phyloP scores from a whole-genome alignment of 768 basidiomycete species.

The Mycena alexandri region DNA sequence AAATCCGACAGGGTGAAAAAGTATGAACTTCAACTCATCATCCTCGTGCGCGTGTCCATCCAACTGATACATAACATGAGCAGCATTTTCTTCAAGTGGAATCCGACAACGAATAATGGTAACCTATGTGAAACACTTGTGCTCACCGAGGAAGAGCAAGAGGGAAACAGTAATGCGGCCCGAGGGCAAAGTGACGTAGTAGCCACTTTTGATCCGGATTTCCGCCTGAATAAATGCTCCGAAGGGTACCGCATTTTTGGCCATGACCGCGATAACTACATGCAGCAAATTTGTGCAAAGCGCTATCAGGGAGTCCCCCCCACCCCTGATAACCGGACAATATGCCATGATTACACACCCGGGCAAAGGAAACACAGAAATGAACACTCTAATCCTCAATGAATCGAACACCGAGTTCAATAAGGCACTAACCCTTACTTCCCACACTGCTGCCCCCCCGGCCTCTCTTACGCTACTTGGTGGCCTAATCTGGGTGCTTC shows the following conservation, averaged over 20 bases:
- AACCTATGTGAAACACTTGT: too few species aligned
- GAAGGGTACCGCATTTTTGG: not conserved
- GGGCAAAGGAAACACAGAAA: not conserved
- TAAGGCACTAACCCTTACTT: not conserved
- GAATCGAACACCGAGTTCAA: not conserved
- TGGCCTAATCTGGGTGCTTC: slow-evolving; percentile 1
- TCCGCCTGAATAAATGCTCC: not conserved
- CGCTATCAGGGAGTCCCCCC: not conserved
- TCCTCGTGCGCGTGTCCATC: too few species aligned
- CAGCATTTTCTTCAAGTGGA: too few species aligned
- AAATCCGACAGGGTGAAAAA: too few species aligned
- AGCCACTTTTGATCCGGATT: too few species aligned
- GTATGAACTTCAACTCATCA: too few species aligned
- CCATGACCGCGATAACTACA: not conserved
- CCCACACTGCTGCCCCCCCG: not conserved
- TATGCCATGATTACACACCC: not conserved
- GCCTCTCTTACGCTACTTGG: not conserved
- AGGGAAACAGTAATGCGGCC: too few species aligned
- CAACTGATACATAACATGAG: too few species aligned
- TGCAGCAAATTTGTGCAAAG: not conserved
- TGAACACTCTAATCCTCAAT: not conserved
- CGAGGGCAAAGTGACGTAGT: too few species aligned
- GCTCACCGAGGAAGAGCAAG: too few species aligned
- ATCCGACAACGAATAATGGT: too few species aligned
- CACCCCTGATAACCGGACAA: not conserved